These are phyloP conservation scores for Sicyos baderoa DNA, from an alignment of 306 rosid genomes.

Conservation along the genomic window DNA sequence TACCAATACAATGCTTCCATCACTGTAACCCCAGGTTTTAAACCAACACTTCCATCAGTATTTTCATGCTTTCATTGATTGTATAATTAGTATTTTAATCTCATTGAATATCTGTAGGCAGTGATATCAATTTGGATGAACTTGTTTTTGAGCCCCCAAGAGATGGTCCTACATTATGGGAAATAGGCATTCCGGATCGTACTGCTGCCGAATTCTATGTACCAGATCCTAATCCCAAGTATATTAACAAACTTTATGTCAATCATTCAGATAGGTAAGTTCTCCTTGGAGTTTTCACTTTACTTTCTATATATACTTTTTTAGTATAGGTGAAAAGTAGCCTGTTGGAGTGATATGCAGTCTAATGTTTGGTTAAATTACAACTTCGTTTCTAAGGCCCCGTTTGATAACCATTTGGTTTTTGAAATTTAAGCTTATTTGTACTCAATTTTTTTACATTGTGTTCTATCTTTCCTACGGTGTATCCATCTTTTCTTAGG, in stretches of 20 bases:
- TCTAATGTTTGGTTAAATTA: background rate
- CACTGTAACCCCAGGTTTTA: slow-evolving; percentile 51
- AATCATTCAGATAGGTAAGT: slow-evolving; percentile 72
- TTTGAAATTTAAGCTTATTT: no score
- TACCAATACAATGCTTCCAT: slow-evolving; percentile 39
- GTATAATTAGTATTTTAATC: background rate
- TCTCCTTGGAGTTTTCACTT: background rate
- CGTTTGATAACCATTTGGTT: no score
- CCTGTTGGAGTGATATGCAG: background rate
- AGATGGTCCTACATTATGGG: slow-evolving; percentile 90
- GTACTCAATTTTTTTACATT: no score
- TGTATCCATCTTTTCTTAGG: no score
- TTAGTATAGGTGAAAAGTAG: background rate
- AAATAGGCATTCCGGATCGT: slow-evolving; percentile 88
- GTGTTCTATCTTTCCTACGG: no score
- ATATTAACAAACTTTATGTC: slow-evolving; percentile 60
- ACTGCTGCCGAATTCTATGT: slow-evolving; percentile 67
- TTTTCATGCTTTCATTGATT: background rate
- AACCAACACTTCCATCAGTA: background rate
- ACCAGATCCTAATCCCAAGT: slow-evolving; percentile 70
- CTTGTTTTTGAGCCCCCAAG: slow-evolving; percentile 64
- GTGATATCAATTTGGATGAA: slow-evolving; percentile 46
- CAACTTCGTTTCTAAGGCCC: no score
- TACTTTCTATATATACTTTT: background rate
- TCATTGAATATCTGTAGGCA: slow-evolving; percentile 32